Conservation (phyloP, 1,139 yeast genomes). For the Kurtzmaniella natalensis region DNA sequence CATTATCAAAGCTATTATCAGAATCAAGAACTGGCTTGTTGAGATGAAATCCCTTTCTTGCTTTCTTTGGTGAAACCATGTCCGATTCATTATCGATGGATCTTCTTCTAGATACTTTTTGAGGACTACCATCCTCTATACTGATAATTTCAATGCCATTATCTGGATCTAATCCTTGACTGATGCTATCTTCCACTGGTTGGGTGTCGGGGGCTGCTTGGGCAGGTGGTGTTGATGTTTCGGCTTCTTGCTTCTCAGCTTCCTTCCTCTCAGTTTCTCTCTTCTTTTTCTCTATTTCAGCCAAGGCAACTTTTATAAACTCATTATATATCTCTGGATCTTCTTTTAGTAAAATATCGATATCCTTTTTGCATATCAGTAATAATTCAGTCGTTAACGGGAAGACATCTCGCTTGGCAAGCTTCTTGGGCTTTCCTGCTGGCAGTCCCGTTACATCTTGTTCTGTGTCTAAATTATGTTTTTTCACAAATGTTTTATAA, state of each 20-base stretch:
- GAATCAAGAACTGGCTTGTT: too few relatives aligned
- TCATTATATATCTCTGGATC: constrained; percentile 30
- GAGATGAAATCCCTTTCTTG: too few relatives aligned
- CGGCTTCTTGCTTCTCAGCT: background rate
- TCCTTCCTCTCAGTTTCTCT: constrained; percentile 4
- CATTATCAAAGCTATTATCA: too few relatives aligned
- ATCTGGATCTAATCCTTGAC: too few relatives aligned
- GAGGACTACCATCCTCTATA: too few relatives aligned
- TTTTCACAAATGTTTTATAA: constrained; percentile 24
- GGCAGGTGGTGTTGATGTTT: background rate
- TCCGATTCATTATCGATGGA: too few relatives aligned
- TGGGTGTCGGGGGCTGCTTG: too few relatives aligned
- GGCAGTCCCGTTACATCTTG: constrained; percentile 22
- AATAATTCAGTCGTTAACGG: constrained; percentile 38
- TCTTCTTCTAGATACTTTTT: too few relatives aligned
- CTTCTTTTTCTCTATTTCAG: background rate
- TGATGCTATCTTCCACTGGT: too few relatives aligned
- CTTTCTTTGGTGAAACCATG: too few relatives aligned
- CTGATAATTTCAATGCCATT: too few relatives aligned
- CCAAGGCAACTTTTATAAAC: constrained; percentile 15
- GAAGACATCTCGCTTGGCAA: constrained; percentile 43
- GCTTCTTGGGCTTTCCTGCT: constrained; percentile 30
- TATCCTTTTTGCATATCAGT: constrained; percentile 23
- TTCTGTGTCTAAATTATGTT: constrained; percentile 4
- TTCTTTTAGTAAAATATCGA: constrained; percentile 28